Percentiles rank a stretch among this genome's conserved stretches.
Evolutionary conservation across 2,329 filamentous ascomycete genomes (phyloP).

Genomic region (Monosporascus sp.): DNA sequence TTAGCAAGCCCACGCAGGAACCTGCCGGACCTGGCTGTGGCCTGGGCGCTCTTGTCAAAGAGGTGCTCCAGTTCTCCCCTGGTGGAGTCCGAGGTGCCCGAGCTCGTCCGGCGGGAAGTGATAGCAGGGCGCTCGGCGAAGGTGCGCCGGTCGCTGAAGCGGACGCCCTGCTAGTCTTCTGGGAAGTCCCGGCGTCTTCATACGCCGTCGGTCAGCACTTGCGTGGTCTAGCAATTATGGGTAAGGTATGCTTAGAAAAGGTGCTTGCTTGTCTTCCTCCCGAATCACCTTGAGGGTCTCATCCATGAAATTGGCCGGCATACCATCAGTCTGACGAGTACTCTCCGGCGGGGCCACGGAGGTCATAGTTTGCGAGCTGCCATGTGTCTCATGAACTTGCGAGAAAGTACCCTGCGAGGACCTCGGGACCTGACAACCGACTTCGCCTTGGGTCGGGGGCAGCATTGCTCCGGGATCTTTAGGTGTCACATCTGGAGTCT

Average conservation of each 20-base stretch:
- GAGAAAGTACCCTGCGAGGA: neutral
- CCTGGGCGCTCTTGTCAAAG: slow-evolving; percentile 62
- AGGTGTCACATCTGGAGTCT: too few relatives aligned
- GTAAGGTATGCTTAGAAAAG: neutral
- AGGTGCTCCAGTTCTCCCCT: slow-evolving; percentile 62
- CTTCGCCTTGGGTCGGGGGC: neutral
- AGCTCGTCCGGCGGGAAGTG: slow-evolving; percentile 6
- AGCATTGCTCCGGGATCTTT: too few relatives aligned
- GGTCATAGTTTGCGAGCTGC: neutral
- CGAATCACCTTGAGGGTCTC: slow-evolving; percentile 12
- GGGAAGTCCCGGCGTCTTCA: neutral
- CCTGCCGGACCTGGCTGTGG: slow-evolving; percentile 63
- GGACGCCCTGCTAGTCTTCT: neutral
- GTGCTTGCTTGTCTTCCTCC: slow-evolving; percentile 9
- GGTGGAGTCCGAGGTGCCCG: slow-evolving; percentile 3
- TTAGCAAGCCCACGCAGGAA: slow-evolving; percentile 69
- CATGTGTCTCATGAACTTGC: neutral
- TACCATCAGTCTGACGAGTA: neutral
- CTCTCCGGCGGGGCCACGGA: neutral
- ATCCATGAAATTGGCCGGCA: slow-evolving; percentile 9
- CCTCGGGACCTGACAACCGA: neutral
- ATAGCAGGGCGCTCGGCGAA: slow-evolving; percentile 4
- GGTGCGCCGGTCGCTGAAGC: slow-evolving; percentile 13
- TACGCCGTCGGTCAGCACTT: neutral
- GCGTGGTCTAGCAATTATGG: neutral